These are phyloP conservation scores for Paracoccidioides brasiliensis DNA, from an alignment of 2,329 filamentous ascomycete genomes.

Conservation along the genomic window DNA sequence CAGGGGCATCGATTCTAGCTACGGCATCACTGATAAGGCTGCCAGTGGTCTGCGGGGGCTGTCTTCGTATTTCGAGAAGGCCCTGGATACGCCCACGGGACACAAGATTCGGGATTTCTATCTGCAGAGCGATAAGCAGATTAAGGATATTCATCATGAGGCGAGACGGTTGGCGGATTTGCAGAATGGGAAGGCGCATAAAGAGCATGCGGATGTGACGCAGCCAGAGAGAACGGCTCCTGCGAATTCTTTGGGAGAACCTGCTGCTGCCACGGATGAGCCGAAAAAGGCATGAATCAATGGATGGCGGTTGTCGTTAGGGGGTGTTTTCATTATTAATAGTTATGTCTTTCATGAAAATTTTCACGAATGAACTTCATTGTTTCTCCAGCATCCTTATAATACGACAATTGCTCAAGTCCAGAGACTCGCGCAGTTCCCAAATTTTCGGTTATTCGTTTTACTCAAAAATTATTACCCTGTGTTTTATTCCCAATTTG, in stretches of 20 bases:
- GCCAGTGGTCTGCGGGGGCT: conserved; percentile 54
- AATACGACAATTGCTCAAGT: too few species aligned
- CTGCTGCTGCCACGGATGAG: conserved; percentile 9
- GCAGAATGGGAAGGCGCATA: conserved; percentile 47
- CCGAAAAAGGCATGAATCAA: background rate
- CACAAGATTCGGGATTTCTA: conserved; percentile 84
- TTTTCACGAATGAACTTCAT: background rate
- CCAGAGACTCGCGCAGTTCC: too few species aligned
- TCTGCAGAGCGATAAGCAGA: conserved; percentile 69
- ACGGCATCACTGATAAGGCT: conserved; percentile 66
- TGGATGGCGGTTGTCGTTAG: background rate
- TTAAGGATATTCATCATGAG: conserved; percentile 86
- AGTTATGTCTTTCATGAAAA: background rate
- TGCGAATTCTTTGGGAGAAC: conserved; percentile 1
- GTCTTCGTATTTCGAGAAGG: conserved; percentile 89
- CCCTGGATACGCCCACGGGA: conserved; percentile 71
- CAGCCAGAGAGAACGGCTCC: conserved; percentile 3
- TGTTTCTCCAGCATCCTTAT: too few species aligned
- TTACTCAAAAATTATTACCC: too few species aligned
- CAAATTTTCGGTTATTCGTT: too few species aligned
- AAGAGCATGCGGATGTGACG: conserved; percentile 22
- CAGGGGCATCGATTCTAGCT: conserved; percentile 68
- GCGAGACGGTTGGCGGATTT: conserved; percentile 76
- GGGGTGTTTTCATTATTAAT: background rate
- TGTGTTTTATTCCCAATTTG: too few species aligned